Conservation (phyloP, 2,329 filamentous ascomycete species). For the Pyrenochaeta sp. region DNA sequence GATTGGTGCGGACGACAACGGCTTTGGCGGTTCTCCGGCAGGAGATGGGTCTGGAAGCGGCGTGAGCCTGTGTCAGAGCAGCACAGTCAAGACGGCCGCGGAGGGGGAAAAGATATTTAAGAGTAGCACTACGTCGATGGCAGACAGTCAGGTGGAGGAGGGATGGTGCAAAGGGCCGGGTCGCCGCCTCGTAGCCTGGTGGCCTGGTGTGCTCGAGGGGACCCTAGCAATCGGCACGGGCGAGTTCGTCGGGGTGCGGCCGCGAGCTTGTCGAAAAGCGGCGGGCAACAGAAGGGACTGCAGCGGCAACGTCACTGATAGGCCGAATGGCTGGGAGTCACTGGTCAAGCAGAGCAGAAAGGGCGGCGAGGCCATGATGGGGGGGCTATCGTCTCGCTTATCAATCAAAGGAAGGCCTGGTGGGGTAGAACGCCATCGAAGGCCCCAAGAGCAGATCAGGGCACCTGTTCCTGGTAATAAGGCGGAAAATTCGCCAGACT, state of each 20-base stretch:
- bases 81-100: conserved; percentile 13
- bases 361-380: conserved; percentile 22
- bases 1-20: conserved; percentile 14
- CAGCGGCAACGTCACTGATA: conserved; percentile 13
- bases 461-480: conserved; percentile 27
- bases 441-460: conserved; percentile 12
- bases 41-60: too few relatives aligned
- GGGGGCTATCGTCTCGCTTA: conserved; percentile 15
- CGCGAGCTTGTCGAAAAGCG: conserved; percentile 21
- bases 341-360: conserved; percentile 15
- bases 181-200: conserved; percentile 16
- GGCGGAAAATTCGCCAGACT: conserved; percentile 8
- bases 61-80: conserved; percentile 11
- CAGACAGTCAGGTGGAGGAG: conserved; percentile 19
- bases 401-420: conserved; percentile 28
- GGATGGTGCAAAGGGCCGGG: conserved; percentile 11
- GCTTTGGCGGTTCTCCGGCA: conserved; percentile 1
- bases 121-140: conserved; percentile 3
- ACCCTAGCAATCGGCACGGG: conserved; percentile 25
- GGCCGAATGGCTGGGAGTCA: conserved; percentile 16
- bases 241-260: conserved; percentile 20
- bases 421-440: conserved; percentile 35
- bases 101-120: conserved; percentile 1
- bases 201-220: conserved; percentile 9
- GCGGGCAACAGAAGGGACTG: conserved; percentile 18